Percentiles rank a stretch among this genome's conserved stretches.
Evolutionary conservation across 805 yeast species (phyloP).

Genomic region (Barnettozyma sp.): DNA sequence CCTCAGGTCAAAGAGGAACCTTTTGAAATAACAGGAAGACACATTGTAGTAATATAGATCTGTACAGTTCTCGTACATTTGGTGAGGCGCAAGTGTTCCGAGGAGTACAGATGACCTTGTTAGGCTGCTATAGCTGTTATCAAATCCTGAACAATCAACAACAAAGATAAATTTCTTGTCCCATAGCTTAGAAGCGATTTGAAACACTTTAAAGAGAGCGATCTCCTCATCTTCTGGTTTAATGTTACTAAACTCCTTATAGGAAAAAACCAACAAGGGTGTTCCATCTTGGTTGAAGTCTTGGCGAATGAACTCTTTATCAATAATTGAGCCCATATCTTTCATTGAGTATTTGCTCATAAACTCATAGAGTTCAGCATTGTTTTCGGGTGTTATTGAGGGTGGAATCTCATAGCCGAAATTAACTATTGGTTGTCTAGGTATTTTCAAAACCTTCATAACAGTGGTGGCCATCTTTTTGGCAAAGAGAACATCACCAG

Average conservation of each 20-base stretch:
- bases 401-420: slow-evolving; percentile 52
- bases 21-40: slow-evolving; percentile 23
- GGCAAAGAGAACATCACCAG: slow-evolving; percentile 19
- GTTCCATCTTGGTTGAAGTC: slow-evolving; percentile 67
- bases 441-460: slow-evolving; percentile 39
- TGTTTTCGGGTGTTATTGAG: slow-evolving; percentile 42
- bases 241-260: slow-evolving; percentile 31
- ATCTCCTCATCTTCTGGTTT: slow-evolving; percentile 39
- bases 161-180: slow-evolving; percentile 55
- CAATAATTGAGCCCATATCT: slow-evolving; percentile 40
- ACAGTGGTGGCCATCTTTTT: slow-evolving; percentile 31
- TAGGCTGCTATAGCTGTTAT: slow-evolving; percentile 24
- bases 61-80: slow-evolving; percentile 44
- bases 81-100: slow-evolving; percentile 43
- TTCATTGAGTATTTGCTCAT: slow-evolving; percentile 60
- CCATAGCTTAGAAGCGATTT: slow-evolving; percentile 66
- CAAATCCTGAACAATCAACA: slow-evolving; percentile 62
- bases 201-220: slow-evolving; percentile 53
- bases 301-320: slow-evolving; percentile 47
- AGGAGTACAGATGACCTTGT: slow-evolving; percentile 31
- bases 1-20: slow-evolving; percentile 23
- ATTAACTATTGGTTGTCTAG: slow-evolving; percentile 56
- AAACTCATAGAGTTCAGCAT: slow-evolving; percentile 57
- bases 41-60: slow-evolving; percentile 44
- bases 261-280: slow-evolving; percentile 55